Evolutionary conservation across 345 rosid species (phyloP).

Genomic region (Linum lewisii): DNA sequence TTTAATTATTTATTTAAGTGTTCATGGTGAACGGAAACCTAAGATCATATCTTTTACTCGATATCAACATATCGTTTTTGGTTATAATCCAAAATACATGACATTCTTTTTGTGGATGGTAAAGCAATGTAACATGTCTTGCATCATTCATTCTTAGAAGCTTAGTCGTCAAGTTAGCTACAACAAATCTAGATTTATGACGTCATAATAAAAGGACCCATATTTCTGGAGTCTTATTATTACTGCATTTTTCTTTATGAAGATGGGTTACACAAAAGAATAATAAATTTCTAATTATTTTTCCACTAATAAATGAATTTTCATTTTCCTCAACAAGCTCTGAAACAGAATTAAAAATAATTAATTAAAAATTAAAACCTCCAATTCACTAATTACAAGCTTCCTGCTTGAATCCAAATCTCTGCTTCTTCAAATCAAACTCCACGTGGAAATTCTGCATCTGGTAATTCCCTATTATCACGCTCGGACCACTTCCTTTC

Average conservation of each 20-base stretch:
- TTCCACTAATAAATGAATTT: background rate
- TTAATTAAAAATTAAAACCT: background rate
- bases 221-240: too few relatives aligned
- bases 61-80: too few relatives aligned
- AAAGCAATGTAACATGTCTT: too few relatives aligned
- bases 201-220: too few relatives aligned
- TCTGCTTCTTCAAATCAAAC: conserved; percentile 2
- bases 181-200: too few relatives aligned
- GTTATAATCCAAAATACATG: too few relatives aligned
- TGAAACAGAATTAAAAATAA: background rate
- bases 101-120: too few relatives aligned
- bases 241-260: background rate
- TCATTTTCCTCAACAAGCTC: background rate
- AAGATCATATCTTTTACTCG: too few relatives aligned
- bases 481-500: background rate
- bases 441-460: conserved; percentile 3
- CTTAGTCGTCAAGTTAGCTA: too few relatives aligned
- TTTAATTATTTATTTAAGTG: too few relatives aligned
- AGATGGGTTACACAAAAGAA: background rate
- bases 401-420: conserved; percentile 1
- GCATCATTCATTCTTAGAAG: too few relatives aligned
- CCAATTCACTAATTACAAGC: background rate
- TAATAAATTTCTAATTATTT: background rate
- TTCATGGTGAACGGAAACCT: too few relatives aligned
- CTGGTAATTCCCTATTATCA: conserved; percentile 1